Conservation (phyloP, 345 rosid genomes). For the Salix udensis region DNA sequence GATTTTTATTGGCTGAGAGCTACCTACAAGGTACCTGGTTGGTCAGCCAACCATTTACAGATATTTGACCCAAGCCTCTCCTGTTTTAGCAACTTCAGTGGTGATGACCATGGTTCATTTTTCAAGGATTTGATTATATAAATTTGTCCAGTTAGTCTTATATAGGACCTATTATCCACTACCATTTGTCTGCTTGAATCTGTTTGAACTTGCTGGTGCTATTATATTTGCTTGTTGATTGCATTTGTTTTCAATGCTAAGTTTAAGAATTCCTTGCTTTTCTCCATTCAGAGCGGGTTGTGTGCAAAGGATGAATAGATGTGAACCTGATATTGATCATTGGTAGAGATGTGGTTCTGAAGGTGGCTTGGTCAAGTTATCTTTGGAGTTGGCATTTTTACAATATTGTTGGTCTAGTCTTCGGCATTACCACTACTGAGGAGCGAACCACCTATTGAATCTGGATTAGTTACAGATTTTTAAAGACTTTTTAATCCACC, state of each 20-base stretch:
- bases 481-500: neutral
- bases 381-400: neutral
- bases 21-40: neutral
- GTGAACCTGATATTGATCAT: neutral
- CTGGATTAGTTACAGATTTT: constrained; percentile 5
- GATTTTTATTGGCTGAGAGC: neutral
- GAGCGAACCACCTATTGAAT: constrained; percentile 1
- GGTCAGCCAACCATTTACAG: neutral
- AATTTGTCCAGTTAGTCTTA: neutral
- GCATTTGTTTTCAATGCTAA: neutral
- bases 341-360: constrained; percentile 1
- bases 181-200: neutral
- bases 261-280: constrained; percentile 4
- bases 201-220: neutral
- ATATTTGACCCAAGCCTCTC: neutral
- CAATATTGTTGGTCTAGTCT: neutral
- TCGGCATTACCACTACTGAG: neutral
- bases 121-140: neutral
- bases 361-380: constrained; percentile 12
- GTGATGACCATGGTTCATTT: neutral
- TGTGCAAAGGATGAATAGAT: constrained; percentile 62
- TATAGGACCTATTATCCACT: neutral
- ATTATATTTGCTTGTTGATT: neutral
- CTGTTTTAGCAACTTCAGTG: neutral
- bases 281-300: constrained; percentile 61